Conservation (phyloP, 2,329 filamentous ascomycete species). For the Ophiognomonia clavigignenti-juglandacearum region DNA sequence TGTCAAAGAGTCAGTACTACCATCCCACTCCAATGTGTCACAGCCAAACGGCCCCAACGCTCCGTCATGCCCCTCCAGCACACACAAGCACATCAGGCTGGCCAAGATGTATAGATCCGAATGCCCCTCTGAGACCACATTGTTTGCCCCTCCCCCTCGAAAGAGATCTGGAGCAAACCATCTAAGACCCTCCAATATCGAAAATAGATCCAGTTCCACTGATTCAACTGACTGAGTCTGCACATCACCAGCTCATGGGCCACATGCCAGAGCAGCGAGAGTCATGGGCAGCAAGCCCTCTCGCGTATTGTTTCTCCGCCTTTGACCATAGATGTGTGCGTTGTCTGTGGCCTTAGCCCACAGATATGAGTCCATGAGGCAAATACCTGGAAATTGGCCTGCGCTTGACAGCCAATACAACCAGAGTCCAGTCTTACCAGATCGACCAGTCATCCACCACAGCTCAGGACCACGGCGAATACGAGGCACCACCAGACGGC, state of each 20-base stretch:
- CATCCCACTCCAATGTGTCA: background rate
- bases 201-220: background rate
- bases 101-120: conserved; percentile 1
- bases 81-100: conserved; percentile 1
- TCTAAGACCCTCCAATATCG: too few species aligned
- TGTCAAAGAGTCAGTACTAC: conserved; percentile 6
- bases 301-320: background rate
- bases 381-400: too few species aligned
- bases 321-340: background rate
- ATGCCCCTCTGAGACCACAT: conserved; percentile 2
- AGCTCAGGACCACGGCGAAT: too few species aligned
- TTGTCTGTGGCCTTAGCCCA: background rate
- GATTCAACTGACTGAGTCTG: background rate
- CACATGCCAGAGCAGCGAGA: background rate
- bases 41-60: background rate
- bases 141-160: background rate
- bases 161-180: too few species aligned
- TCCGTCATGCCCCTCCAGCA: conserved; percentile 1
- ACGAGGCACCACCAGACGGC: too few species aligned
- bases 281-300: background rate
- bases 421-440: too few species aligned
- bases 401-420: too few species aligned
- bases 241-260: background rate
- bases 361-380: too few species aligned
- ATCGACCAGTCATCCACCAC: too few species aligned